Base-by-base conservation (phyloP, 2,329 filamentous ascomycete genomes). In the Fusarium paranaense region DNA sequence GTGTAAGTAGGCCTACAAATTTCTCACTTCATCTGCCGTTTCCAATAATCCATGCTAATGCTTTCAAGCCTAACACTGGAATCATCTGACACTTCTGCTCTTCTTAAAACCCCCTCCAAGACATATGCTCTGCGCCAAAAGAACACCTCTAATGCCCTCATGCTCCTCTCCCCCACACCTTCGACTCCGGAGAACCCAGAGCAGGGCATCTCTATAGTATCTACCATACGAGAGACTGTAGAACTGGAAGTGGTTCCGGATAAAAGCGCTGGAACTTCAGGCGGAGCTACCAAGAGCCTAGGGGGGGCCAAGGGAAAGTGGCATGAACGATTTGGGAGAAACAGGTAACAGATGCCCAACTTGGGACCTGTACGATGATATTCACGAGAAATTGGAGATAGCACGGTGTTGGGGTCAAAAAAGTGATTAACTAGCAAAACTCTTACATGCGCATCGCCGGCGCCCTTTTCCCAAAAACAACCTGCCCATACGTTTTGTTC, bases 141-240 rank as follows among this genome's bases (percentile, higher is more conserved):
- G 79, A 92, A 92, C 79, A 92, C 90, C 0, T 92, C 90, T 54
- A 92, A 92, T 78, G 87, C 88, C n/a, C 84, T 92, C 56, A 88
- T 92, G 76, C 80, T 92, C 4, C 83, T 92, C 35, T 79, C 82
- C 82, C 85, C 6, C 42, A 68, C 56, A 20, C 67, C 14, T 14
- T 66, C 60, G 14, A 54, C 75, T 6, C 59, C 58, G 3, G 70
- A 66, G 30, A 64, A 67, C 18, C 70, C 81, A 9, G 78, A 81
- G 33, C 73, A 81, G 2, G 83, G 84, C 13, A 73, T 92, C 3
- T 83, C 83, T 45, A 83, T 86, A 11, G 83, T 92, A 22, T 85
- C 88, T 10, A 91, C 88, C 2, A 82, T 91, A 30, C 89, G 90
- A 71, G 90, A 92, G 76, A 92, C 89, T 0, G 86, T 92, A 11